Evolutionary conservation across 495 filamentous ascomycete genomes (phyloP), one percentile per base, ranked within the genome.

Genomic region (Elasticomyces elasticus): DNA sequence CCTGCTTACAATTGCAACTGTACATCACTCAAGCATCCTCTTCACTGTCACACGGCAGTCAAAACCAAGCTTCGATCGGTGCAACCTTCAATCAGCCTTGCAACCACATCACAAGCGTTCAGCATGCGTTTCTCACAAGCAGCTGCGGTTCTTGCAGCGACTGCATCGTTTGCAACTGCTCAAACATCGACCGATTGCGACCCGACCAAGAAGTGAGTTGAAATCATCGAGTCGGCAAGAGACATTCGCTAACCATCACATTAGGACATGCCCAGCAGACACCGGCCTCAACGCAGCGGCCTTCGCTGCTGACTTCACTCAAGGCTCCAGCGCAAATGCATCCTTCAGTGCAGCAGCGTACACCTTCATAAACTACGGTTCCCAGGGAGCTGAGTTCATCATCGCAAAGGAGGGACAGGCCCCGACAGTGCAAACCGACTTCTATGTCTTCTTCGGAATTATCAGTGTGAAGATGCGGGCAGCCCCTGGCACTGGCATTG

Each of bases 371-470:
- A 69, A 58, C 27, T 85, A 77, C 57, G 73, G 71, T 27, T 59
- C 62, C 22, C 65, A 77, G 45, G 83, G 83, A 31, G 84, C 82
- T 28, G 76, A 75, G 49, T 87, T 94, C 75, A 85, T 78, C 45
- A 78, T 95, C 66, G 67, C 63, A 62, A 80, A 87, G 70, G 69
- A 76, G 55, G 79, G 79, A 54, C 83, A 92, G 61, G 79, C 84
- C 2, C 85, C 87, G 15, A 88, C 85, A 30, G 79, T 94, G 59
- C 72, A 78, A 45, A 78, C 84, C 33, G 74, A 82, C 55, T 86
- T 82, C 64, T 87, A 85, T 72, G 79, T 91, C 73, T 82, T 89
- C 70, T 89, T 83, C 60, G 88, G 87, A 40, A 75, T 77, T 53
- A 74, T 84, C 41, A 81, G 85, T 60, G 78, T 90, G 35, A 72